Evolutionary conservation across 257 asterid species (phyloP).

Genomic region (Ajuga chamaepitys): DNA sequence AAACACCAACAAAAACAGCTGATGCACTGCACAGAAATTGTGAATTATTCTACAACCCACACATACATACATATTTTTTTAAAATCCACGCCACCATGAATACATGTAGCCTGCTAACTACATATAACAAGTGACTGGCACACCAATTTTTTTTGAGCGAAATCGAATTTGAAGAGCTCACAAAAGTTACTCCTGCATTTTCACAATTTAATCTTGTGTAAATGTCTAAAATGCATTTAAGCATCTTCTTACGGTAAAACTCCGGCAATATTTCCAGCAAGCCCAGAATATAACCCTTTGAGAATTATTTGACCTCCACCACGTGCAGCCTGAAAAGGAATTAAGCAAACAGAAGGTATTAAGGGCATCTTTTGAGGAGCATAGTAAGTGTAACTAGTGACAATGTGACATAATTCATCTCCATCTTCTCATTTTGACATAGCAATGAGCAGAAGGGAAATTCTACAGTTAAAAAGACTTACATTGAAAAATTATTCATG

Average conservation of each 20-base stretch:
- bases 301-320: slow-evolving; percentile 88
- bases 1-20: slow-evolving; percentile 91
- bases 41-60: slow-evolving; percentile 7
- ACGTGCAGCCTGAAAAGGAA: slow-evolving; percentile 64
- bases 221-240: slow-evolving; percentile 10
- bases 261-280: slow-evolving; percentile 92
- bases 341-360: background rate
- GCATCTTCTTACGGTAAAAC: slow-evolving; percentile 78
- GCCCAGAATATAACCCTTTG: slow-evolving; percentile 91
- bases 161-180: background rate
- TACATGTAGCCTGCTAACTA: background rate
- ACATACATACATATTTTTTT: background rate
- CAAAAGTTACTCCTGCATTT: background rate
- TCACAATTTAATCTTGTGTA: background rate
- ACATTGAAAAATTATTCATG: background rate
- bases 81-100: background rate
- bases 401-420: background rate
- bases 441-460: slow-evolving; percentile 1
- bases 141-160: background rate
- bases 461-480: background rate
- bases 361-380: background rate
- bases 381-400: slow-evolving; percentile 3
- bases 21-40: slow-evolving; percentile 65
- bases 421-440: slow-evolving; percentile 5
- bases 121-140: background rate